phyloP scores from a whole-genome alignment of 139 green algal genomes.

The Gonium pectorale region DNA sequence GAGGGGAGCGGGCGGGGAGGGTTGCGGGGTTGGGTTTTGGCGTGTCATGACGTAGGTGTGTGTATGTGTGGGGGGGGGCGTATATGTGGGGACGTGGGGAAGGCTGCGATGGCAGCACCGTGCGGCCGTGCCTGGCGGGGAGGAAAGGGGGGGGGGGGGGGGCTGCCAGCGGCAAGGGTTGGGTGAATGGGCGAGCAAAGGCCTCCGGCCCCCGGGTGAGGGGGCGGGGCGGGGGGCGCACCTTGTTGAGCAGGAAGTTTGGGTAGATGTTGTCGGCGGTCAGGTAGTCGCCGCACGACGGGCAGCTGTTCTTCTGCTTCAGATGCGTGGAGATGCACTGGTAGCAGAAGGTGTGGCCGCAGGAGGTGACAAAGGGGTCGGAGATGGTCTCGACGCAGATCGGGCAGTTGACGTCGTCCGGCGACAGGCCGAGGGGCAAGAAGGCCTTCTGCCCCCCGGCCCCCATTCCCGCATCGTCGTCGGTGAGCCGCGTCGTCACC shows the following conservation, averaged over 20 bases:
- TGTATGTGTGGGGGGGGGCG: no score
- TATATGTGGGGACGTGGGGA: no score
- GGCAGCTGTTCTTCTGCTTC: constrained; percentile 73
- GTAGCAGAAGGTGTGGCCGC: constrained; percentile 90
- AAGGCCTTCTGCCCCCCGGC: not conserved
- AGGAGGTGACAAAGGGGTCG: constrained; percentile 86
- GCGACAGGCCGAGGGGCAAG: constrained; percentile 31
- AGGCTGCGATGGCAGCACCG: no score
- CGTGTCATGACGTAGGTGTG: no score
- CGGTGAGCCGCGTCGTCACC: constrained; percentile 16
- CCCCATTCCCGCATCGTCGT: constrained; percentile 2
- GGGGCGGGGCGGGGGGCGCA: no score
- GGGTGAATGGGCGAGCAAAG: no score
- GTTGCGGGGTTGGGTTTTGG: no score
- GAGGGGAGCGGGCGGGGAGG: not conserved
- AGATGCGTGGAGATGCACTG: constrained; percentile 83
- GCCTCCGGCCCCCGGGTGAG: no score
- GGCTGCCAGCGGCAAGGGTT: no score
- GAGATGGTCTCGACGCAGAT: constrained; percentile 83
- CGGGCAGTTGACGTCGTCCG: constrained; percentile 76
- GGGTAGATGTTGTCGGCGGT: constrained; percentile 78
- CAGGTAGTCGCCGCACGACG: constrained; percentile 74
- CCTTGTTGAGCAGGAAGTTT: constrained; percentile 88
- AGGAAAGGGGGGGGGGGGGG: no score
- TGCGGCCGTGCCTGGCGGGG: no score